Base-by-base conservation (phyloP, 768 basidiomycete species). In the Rhizopogon vinicolor region DNA sequence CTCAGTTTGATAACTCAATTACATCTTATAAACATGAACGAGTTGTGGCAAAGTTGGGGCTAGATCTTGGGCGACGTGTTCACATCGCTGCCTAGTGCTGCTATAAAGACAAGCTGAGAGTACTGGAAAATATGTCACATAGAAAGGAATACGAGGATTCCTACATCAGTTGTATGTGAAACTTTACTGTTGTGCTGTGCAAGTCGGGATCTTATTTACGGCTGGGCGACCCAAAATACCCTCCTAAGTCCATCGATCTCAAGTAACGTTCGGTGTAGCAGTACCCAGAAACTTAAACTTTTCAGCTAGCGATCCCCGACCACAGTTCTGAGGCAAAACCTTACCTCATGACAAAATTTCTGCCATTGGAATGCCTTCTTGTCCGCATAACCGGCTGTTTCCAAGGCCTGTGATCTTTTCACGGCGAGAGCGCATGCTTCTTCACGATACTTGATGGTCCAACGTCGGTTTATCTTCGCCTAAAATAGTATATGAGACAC, bases 391-490 rank as follows among this genome's bases (percentile, higher is more conserved):
- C 70, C 62, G 50, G 68, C 63, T 12, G 66, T 57, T 4, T 71
- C 71, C 51, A 74, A 65, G 6, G 67, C 67, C 22, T 64, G 64
- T 16, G 61, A 62, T 51, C 78, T 73, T 65, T 78, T 79, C 44
- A 74, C 62, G 14, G 73, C 66, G 13, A 79, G 67, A 41, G 81
- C 76, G 58, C 85, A 87, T 25, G 74, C 74, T 63, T 86, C 84
- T 22, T 72, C 68, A 31, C 78, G 74, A 61, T 76, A 83, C 60
- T 75, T 81, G 13, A 67, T 59, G 14, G 74, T 77, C 64, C 84
- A 66, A 6, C 78, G 76, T 31, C 73, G 74, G 28, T 75, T 76
- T 22, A 71, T 60, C 61, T 74, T 72, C 13, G 62, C 68, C 79
- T 82, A 48, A 51, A 43, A 8, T 46, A 54, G 41, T 50, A 29